These are phyloP conservation scores for Aureoboletus auriporus DNA, from an alignment of 768 basidiomycete genomes.

Conservation along the genomic window DNA sequence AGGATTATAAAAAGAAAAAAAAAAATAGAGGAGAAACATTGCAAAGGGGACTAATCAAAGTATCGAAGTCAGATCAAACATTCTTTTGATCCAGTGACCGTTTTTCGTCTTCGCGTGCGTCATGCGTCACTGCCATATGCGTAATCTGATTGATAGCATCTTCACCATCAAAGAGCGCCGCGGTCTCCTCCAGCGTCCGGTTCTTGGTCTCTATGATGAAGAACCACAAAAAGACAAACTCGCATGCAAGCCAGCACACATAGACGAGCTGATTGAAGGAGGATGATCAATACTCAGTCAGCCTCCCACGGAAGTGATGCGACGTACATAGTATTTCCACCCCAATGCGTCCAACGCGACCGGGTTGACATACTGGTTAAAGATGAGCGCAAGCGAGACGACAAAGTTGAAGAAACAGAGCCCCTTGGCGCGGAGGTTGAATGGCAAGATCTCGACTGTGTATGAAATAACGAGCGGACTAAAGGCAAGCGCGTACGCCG, in stretches of 20 bases:
- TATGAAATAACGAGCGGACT: slow-evolving; percentile 65
- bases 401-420: slow-evolving; percentile 72
- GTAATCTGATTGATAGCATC: slow-evolving; percentile 17
- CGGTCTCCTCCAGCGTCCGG: slow-evolving; percentile 68
- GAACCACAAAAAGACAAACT: slow-evolving; percentile 12
- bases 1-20: too few relatives aligned
- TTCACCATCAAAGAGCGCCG: slow-evolving; percentile 69
- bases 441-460: slow-evolving; percentile 77
- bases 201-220: slow-evolving; percentile 21
- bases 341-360: slow-evolving; percentile 54
- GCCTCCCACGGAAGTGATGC: background rate
- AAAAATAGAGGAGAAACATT: background rate
- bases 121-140: slow-evolving; percentile 7
- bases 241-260: slow-evolving; percentile 17
- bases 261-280: slow-evolving; percentile 35
- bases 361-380: slow-evolving; percentile 80
- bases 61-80: background rate
- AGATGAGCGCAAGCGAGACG: slow-evolving; percentile 62
- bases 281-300: background rate
- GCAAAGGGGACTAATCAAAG: background rate
- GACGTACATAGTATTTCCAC: slow-evolving; percentile 43
- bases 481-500: slow-evolving; percentile 65
- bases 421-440: slow-evolving; percentile 74
- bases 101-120: slow-evolving; percentile 8
- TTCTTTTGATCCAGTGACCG: background rate